Conservation (phyloP, 306 rosid species). For the Crataegus laevigata region DNA sequence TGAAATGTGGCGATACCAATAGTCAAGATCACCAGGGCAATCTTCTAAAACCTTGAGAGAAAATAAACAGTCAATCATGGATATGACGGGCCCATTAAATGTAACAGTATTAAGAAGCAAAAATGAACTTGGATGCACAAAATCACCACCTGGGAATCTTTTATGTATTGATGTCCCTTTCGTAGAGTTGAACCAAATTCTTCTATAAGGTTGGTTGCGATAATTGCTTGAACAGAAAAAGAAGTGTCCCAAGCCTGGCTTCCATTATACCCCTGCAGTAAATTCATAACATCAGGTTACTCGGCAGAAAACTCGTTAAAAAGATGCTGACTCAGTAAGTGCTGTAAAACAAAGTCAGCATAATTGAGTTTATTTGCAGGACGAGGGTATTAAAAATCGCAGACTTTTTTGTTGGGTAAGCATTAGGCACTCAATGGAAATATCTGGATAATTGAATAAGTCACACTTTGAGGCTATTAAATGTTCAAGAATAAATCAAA, state of each 20-base stretch:
- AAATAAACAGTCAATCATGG: background rate
- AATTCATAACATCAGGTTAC: constrained; percentile 5
- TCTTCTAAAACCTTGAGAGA: constrained; percentile 54
- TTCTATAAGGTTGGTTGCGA: constrained; percentile 60
- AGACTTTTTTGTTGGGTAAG: background rate
- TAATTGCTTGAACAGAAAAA: constrained; percentile 79
- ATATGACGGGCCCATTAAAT: background rate
- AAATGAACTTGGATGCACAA: constrained; percentile 4
- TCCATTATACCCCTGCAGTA: constrained; percentile 91
- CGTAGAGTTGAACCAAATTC: constrained; percentile 58
- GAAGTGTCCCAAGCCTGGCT: constrained; percentile 93
- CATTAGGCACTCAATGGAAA: background rate
- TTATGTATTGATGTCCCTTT: constrained; percentile 66
- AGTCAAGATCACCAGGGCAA: constrained; percentile 59
- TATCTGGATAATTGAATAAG: background rate
- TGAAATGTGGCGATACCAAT: constrained; percentile 86
- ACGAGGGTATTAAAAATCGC: background rate
- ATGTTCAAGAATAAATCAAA: background rate
- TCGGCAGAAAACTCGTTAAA: background rate
- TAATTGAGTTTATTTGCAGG: background rate
- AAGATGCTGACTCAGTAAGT: background rate
- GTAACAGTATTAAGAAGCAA: background rate
- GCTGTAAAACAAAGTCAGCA: background rate
- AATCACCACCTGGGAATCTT: constrained; percentile 64
- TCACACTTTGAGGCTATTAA: too few relatives aligned